These are phyloP conservation scores for Chlamydomonas reinhardtii DNA, from an alignment of 163 green algal species.

Conservation along the genomic window DNA sequence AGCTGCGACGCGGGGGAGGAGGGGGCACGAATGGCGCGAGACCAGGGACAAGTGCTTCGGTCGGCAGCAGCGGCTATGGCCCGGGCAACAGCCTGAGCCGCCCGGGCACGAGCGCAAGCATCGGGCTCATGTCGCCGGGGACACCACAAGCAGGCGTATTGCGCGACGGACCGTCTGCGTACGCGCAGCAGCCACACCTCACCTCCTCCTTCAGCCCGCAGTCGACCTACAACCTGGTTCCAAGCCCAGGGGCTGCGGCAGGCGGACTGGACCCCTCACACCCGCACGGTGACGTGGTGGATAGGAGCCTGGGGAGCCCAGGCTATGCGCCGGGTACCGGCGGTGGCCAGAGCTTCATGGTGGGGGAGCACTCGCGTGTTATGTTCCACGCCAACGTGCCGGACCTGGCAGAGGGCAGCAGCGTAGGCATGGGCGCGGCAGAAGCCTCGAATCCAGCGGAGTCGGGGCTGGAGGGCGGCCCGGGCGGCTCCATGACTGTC, in stretches of 20 bases:
- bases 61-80: too few relatives aligned
- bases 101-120: neutral
- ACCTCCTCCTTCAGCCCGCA: too few relatives aligned
- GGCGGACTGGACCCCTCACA: neutral
- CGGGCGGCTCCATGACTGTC: neutral
- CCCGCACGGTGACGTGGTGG: slow-evolving; percentile 4
- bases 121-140: neutral
- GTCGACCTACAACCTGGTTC: neutral
- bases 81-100: neutral
- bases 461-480: neutral
- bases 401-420: neutral
- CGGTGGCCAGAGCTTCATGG: neutral
- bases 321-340: neutral
- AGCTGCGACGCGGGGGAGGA: neutral
- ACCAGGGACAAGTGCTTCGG: neutral
- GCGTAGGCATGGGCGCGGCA: too few relatives aligned
- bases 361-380: neutral
- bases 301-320: too few relatives aligned
- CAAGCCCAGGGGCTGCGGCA: too few relatives aligned
- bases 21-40: neutral
- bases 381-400: neutral
- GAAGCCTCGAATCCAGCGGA: neutral
- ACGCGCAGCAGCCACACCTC: neutral
- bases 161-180: neutral
- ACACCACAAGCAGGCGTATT: neutral